A percentile compares a stretch with the other conserved stretches of the same genome.
Conservation (phyloP, 2,329 filamentous ascomycete species). For the Lasiodiplodia citricola region DNA sequence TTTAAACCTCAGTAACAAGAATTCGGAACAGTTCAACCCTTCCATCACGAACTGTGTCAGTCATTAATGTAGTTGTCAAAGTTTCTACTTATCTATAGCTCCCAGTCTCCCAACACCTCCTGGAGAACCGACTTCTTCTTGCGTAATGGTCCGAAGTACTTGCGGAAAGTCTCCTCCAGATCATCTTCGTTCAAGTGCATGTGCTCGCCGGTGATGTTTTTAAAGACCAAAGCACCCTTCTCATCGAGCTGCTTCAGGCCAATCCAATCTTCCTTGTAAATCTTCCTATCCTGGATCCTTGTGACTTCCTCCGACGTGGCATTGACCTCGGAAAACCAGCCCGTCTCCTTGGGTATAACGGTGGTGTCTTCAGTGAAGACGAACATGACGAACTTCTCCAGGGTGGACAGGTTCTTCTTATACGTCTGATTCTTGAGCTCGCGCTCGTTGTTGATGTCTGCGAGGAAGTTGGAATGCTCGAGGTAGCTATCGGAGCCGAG, state of each 20-base stretch:
- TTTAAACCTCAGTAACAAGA: too few relatives aligned
- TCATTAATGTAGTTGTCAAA: neutral
- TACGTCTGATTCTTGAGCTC: constrained; percentile 74
- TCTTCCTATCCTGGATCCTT: constrained; percentile 67
- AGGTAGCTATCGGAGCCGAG: constrained; percentile 68
- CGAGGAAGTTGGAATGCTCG: constrained; percentile 82
- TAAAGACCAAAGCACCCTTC: constrained; percentile 78
- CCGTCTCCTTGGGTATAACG: constrained; percentile 86
- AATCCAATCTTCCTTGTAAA: constrained; percentile 94
- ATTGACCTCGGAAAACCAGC: constrained; percentile 91
- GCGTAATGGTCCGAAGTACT: constrained; percentile 63
- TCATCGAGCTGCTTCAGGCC: constrained; percentile 80
- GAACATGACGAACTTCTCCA: constrained; percentile 87
- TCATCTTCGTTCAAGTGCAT: constrained; percentile 76
- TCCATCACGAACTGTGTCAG: too few relatives aligned
- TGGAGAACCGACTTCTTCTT: constrained; percentile 14
- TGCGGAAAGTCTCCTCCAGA: constrained; percentile 68
- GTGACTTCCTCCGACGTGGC: constrained; percentile 66
- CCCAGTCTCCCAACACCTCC: constrained; percentile 18
- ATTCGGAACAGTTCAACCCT: too few relatives aligned
- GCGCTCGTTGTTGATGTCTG: constrained; percentile 96
- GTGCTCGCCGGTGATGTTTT: constrained; percentile 75
- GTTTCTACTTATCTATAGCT: constrained; percentile 4
- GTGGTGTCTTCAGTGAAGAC: constrained; percentile 86
- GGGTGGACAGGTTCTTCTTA: constrained; percentile 67